Evolutionary conservation across 345 rosid species (phyloP).

Genomic region (Eucalyptus guilfoylei): DNA sequence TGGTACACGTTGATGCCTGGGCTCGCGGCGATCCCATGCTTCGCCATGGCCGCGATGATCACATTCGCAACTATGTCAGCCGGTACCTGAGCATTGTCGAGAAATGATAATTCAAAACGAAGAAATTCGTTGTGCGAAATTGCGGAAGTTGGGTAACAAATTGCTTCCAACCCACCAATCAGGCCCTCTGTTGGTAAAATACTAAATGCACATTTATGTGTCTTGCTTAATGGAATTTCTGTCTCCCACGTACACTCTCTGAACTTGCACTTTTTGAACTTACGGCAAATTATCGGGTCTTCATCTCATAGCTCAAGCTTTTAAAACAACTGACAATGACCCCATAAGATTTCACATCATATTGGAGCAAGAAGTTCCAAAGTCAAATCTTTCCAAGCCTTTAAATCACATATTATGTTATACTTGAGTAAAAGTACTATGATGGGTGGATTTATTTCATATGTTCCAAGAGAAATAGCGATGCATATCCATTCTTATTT

Average conservation of each 20-base stretch:
- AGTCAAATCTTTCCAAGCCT: no score
- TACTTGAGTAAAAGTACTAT: no score
- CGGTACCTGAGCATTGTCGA: constrained; percentile 5
- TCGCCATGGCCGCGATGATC: constrained; percentile 13
- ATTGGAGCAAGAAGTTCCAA: no score
- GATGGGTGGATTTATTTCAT: no score
- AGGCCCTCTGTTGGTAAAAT: background rate
- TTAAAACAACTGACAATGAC: background rate
- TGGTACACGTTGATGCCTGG: constrained; percentile 3
- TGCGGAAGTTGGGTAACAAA: background rate
- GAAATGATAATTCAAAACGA: background rate
- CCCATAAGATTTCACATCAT: no score
- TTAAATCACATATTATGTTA: no score
- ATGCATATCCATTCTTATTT: no score
- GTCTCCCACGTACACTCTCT: background rate
- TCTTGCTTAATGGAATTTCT: background rate
- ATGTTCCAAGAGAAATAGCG: no score
- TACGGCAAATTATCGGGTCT: background rate
- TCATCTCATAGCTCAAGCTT: background rate
- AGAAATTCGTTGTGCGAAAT: background rate
- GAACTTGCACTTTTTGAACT: no score
- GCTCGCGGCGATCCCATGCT: background rate
- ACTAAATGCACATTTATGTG: background rate
- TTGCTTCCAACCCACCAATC: background rate
- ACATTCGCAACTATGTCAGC: constrained; percentile 13